Percentiles rank a stretch among this genome's conserved stretches.
Evolutionary conservation across 768 basidiomycete genomes (phyloP).

Genomic region (Sarcodon sp.): DNA sequence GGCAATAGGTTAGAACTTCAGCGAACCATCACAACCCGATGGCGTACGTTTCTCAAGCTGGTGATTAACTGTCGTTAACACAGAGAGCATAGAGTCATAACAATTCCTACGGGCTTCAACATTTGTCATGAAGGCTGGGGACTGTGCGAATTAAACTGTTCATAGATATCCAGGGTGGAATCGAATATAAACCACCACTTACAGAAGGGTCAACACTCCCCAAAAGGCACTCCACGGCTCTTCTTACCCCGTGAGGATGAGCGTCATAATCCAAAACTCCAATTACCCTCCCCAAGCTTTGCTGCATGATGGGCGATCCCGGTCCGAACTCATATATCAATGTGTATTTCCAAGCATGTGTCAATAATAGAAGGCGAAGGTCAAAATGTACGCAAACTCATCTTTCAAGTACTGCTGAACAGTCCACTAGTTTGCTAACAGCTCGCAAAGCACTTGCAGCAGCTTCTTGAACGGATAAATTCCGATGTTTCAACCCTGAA

Average conservation of each 20-base stretch:
- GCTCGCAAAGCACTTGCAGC: slow-evolving; percentile 58
- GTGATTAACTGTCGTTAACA: slow-evolving; percentile 31
- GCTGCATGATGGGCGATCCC: slow-evolving; percentile 44
- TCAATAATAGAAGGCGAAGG: background rate
- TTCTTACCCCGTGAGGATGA: slow-evolving; percentile 37
- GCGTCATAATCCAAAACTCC: slow-evolving; percentile 55
- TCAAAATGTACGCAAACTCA: slow-evolving; percentile 33
- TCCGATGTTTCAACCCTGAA: slow-evolving; percentile 57
- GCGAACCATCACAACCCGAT: background rate
- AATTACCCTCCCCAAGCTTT: slow-evolving; percentile 59
- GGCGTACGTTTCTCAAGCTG: slow-evolving; percentile 32
- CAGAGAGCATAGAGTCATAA: slow-evolving; percentile 31
- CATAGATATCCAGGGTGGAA: slow-evolving; percentile 6
- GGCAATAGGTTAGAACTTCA: background rate
- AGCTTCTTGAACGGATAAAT: slow-evolving; percentile 54
- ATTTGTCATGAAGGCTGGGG: slow-evolving; percentile 24
- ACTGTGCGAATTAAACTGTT: slow-evolving; percentile 12
- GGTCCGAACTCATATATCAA: slow-evolving; percentile 50
- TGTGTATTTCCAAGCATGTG: slow-evolving; percentile 20
- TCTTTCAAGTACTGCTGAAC: slow-evolving; percentile 54
- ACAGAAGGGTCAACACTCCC: slow-evolving; percentile 45
- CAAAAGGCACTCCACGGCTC: slow-evolving; percentile 46
- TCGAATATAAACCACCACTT: slow-evolving; percentile 11
- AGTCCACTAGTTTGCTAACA: slow-evolving; percentile 61
- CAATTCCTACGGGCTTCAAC: slow-evolving; percentile 52